Evolutionary conservation across 1,139 yeast genomes (phyloP).

Genomic region (Candida freyschussii): DNA sequence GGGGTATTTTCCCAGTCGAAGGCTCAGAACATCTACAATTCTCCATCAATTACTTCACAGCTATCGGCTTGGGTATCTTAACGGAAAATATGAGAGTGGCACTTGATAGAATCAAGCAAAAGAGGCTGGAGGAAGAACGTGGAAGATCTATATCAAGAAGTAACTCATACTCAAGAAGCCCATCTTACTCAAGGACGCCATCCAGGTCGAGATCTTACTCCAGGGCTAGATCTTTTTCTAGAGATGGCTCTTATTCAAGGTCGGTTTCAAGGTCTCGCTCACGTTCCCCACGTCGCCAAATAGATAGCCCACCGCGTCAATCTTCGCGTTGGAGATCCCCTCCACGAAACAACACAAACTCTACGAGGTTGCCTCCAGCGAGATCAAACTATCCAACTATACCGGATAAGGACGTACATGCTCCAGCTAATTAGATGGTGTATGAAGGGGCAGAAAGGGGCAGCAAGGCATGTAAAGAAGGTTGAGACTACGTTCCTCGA

Average conservation of each 20-base stretch:
- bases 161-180: constrained; percentile 5
- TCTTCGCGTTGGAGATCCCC: too few relatives aligned
- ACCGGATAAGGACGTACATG: too few relatives aligned
- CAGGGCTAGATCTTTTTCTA: constrained; percentile 4
- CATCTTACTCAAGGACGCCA: constrained; percentile 10
- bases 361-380: too few relatives aligned
- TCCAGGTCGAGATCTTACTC: constrained; percentile 10
- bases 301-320: constrained; percentile 7
- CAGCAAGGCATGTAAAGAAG: too few relatives aligned
- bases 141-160: constrained; percentile 23
- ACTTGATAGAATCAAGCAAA: constrained; percentile 18
- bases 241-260: constrained; percentile 6
- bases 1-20: constrained; percentile 39
- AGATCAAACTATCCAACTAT: too few relatives aligned
- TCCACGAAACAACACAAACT: constrained; percentile 1
- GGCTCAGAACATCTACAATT: constrained; percentile 64
- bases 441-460: too few relatives aligned
- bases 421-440: too few relatives aligned
- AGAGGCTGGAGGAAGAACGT: constrained; percentile 21
- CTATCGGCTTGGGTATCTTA: constrained; percentile 79
- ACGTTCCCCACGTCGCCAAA: constrained; percentile 1
- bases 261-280: constrained; percentile 6
- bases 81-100: constrained; percentile 77
- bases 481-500: too few relatives aligned
- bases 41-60: constrained; percentile 87